Conservation (phyloP, 1,284 basidiomycete genomes). For the Somion occarium region DNA sequence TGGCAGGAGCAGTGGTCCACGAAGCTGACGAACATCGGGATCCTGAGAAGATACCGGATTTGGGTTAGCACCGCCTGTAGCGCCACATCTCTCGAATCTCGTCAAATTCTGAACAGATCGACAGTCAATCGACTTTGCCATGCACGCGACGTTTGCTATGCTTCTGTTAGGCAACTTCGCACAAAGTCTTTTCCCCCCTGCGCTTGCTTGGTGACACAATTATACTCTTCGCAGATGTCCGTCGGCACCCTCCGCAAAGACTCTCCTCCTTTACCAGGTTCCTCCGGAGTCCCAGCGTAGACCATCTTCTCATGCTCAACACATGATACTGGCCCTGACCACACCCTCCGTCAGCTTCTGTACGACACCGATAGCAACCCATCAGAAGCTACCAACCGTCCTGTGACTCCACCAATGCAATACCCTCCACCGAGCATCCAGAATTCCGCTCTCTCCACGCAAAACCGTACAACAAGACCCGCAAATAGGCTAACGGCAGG, state of each 20-base stretch:
- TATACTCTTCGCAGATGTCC: not conserved
- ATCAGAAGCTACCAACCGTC: not conserved
- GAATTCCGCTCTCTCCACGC: not conserved
- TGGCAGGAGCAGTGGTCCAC: not conserved
- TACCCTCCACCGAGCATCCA: not conserved
- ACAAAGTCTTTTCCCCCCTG: not conserved
- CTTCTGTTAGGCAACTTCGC: not conserved
- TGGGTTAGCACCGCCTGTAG: slow-evolving; percentile 1
- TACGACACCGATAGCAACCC: too few relatives aligned
- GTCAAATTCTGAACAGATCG: not conserved
- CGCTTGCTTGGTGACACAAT: not conserved
- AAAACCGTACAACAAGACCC: not conserved
- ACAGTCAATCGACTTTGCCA: not conserved
- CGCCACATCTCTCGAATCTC: not conserved
- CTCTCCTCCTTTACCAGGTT: not conserved
- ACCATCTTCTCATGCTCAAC: not conserved
- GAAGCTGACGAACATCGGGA: slow-evolving; percentile 3
- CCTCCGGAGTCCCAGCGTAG: not conserved
- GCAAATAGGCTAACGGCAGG: not conserved
- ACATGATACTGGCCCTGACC: not conserved
- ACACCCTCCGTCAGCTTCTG: not conserved
- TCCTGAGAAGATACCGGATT: slow-evolving; percentile 4
- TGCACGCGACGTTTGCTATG: not conserved
- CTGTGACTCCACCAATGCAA: not conserved
- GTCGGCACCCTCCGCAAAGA: not conserved